A percentile compares a stretch with the other conserved stretches of the same genome.
Evolutionary conservation across 148 eudicot species (phyloP).

Genomic region (Euryodendron excelsum): DNA sequence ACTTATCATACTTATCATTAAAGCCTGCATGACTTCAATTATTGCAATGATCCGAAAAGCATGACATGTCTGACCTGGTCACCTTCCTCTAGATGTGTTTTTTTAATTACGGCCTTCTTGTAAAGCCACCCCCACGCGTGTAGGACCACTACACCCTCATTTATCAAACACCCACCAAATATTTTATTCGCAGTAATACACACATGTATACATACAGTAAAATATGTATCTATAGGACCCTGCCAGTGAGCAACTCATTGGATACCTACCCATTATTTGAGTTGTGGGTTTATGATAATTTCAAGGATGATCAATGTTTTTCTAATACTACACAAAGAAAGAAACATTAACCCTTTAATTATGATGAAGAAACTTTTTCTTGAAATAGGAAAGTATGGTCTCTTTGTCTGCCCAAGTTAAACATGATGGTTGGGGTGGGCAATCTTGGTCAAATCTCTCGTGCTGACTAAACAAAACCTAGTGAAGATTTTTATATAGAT

Average conservation of each 20-base stretch:
- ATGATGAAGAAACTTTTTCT: conserved; percentile 11
- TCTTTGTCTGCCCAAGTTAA: conserved; percentile 24
- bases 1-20: conserved; percentile 34
- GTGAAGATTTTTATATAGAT: background rate
- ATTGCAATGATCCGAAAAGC: conserved; percentile 83
- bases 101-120: conserved; percentile 3
- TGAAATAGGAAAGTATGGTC: conserved; percentile 25
- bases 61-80: conserved; percentile 54
- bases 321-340: background rate
- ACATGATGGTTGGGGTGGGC: conserved; percentile 8
- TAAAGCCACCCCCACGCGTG: conserved; percentile 23
- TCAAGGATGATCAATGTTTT: background rate
- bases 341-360: background rate
- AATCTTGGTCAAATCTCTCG: conserved; percentile 22
- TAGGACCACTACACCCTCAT: conserved; percentile 21
- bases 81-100: conserved; percentile 21
- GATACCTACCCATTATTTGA: background rate
- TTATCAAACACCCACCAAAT: background rate
- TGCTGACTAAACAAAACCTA: conserved; percentile 19
- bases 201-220: no score
- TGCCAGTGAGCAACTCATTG: no score
- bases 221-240: no score
- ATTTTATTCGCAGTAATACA: background rate
- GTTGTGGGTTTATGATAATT: background rate
- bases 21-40: conserved; percentile 68